Evolutionary conservation across 768 basidiomycete species (phyloP).

Genomic region (Boletus patriciae): DNA sequence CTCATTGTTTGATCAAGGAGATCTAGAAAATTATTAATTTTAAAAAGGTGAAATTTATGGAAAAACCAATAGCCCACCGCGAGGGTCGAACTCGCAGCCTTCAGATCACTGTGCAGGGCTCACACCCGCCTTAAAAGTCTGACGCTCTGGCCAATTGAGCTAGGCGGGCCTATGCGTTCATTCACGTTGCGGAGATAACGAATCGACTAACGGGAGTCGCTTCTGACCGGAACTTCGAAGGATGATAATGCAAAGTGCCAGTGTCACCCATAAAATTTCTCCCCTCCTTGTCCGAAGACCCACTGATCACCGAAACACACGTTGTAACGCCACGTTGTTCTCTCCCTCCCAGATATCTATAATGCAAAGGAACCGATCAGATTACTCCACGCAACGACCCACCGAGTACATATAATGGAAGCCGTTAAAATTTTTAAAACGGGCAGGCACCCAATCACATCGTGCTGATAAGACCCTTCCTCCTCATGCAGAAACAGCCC

Average conservation of each 20-base stretch:
- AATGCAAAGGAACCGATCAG: not conserved
- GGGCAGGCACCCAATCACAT: not conserved
- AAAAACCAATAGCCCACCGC: constrained; percentile 63
- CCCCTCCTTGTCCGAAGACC: not conserved
- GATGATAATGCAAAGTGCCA: too few species aligned
- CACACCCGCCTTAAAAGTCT: constrained; percentile 44
- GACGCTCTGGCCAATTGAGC: constrained; percentile 65
- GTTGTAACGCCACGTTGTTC: not conserved
- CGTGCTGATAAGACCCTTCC: constrained; percentile 8
- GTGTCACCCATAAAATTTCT: not conserved
- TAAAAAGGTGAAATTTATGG: not conserved
- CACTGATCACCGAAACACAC: constrained; percentile 5
- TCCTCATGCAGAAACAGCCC: not conserved
- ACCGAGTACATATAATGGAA: not conserved
- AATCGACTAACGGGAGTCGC: not conserved
- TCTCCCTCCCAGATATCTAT: not conserved
- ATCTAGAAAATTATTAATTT: not conserved
- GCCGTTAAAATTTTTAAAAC: not conserved
- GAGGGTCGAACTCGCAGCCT: constrained; percentile 86
- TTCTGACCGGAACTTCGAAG: too few species aligned
- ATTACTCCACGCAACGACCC: not conserved
- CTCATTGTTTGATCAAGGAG: not conserved
- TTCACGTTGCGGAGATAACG: fast-evolving
- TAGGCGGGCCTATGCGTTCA: constrained; percentile 44
- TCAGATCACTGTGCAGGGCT: constrained; percentile 51